Conservation (phyloP, 2,329 filamentous ascomycete species). For the Myotisia sp. region DNA sequence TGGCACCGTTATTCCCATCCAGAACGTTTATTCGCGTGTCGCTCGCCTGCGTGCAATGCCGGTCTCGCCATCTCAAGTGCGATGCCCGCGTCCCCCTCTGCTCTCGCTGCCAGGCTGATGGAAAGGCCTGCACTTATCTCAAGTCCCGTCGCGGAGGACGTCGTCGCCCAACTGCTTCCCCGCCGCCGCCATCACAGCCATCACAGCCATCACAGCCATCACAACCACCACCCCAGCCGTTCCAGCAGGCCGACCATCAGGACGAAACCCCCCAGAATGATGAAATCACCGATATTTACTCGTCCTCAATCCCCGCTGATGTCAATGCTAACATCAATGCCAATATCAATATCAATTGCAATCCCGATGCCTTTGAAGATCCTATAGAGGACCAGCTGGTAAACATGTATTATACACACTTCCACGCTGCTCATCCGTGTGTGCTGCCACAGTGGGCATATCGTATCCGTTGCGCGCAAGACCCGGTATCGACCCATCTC, state of each 20-base stretch:
- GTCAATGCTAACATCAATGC: too few relatives aligned
- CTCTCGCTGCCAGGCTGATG: constrained; percentile 28
- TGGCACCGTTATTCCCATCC: constrained; percentile 1
- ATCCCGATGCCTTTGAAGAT: not conserved
- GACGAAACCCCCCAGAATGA: too few relatives aligned
- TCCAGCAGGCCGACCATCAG: too few relatives aligned
- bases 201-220: not conserved
- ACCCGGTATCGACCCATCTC: constrained; percentile 11
- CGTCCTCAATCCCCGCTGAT: not conserved
- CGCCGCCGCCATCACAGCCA: not conserved
- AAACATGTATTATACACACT: constrained; percentile 20
- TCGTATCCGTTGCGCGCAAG: constrained; percentile 4
- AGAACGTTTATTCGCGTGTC: constrained; percentile 9
- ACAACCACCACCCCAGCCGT: not conserved
- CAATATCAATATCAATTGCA: too few relatives aligned
- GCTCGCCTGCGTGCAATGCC: constrained; percentile 20
- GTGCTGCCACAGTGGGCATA: constrained; percentile 16
- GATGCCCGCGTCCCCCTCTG: constrained; percentile 33
- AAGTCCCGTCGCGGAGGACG: constrained; percentile 34
- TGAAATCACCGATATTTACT: too few relatives aligned
- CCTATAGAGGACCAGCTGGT: constrained; percentile 4
- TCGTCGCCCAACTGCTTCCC: constrained; percentile 14
- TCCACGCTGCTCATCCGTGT: constrained; percentile 20
- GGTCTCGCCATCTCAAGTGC: constrained; percentile 33
- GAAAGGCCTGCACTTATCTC: constrained; percentile 35